These are phyloP conservation scores for Astrothelium subdiscretum DNA, from an alignment of 495 filamentous ascomycete species.

Conservation along the genomic window DNA sequence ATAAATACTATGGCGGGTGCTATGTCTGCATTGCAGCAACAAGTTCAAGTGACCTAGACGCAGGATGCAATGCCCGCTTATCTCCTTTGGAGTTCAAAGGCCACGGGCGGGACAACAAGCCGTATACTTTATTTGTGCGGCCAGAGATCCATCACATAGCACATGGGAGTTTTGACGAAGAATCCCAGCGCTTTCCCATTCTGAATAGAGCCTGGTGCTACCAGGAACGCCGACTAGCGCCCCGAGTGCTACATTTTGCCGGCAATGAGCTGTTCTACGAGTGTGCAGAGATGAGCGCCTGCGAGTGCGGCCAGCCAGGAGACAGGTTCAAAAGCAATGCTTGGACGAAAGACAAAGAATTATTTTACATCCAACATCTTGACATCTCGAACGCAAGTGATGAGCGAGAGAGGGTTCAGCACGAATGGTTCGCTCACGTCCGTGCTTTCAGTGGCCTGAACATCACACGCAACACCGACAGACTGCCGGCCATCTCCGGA, in stretches of 20 bases:
- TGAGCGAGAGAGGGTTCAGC: not conserved
- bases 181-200: not conserved
- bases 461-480: not conserved
- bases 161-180: not conserved
- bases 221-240: conserved; percentile 16
- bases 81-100: not conserved
- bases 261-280: conserved; percentile 12
- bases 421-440: not conserved
- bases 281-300: conserved; percentile 3
- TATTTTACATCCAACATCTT: not conserved
- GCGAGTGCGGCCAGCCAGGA: conserved; percentile 2
- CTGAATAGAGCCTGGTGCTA: conserved; percentile 14
- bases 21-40: conserved; percentile 1
- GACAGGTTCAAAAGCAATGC: not conserved
- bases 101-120: conserved; percentile 1
- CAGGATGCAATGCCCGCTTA: not conserved
- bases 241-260: conserved; percentile 15
- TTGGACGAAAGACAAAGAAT: not conserved
- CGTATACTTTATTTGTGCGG: not conserved
- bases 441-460: not conserved
- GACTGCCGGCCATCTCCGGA: conserved; percentile 5
- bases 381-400: not conserved
- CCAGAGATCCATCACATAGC: not conserved
- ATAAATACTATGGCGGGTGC: conserved; percentile 1
- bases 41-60: not conserved